Conservation (phyloP, 176 grass and related monocot species). For the Bothriochloa decipiens region DNA sequence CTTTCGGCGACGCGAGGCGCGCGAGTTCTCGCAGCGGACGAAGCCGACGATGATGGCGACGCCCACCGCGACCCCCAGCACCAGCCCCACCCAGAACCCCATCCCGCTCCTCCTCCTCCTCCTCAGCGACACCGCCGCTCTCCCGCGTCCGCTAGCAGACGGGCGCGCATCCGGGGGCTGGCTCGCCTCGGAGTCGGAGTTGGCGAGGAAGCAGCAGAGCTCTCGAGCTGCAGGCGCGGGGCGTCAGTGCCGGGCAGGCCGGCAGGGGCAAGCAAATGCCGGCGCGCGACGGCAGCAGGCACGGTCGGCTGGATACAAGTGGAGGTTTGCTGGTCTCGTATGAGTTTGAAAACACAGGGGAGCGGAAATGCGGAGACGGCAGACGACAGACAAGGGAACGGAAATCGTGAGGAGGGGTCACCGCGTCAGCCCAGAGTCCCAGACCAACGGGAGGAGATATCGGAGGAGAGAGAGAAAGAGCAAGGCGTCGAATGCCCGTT, state of each 20-base stretch:
- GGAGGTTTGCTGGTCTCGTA: conserved; percentile 3
- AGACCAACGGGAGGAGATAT: neutral
- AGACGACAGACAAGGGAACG: conserved; percentile 22
- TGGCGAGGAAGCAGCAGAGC: neutral
- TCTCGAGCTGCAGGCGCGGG: neutral
- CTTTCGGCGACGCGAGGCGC: conserved; percentile 48
- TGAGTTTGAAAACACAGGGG: conserved; percentile 14
- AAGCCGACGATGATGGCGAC: conserved; percentile 58
- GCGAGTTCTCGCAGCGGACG: conserved; percentile 59
- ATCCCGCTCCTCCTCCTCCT: conserved; percentile 6
- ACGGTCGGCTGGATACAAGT: conserved; percentile 18
- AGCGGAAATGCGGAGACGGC: conserved; percentile 6
- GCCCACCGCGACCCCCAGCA: conserved; percentile 52
- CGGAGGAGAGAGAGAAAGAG: neutral
- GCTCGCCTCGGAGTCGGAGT: neutral
- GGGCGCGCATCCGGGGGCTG: conserved; percentile 24
- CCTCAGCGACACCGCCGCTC: neutral
- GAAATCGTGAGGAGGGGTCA: conserved; percentile 42
- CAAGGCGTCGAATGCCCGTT: neutral
- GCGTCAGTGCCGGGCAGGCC: neutral
- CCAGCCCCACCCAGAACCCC: conserved; percentile 61
- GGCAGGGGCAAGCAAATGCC: neutral
- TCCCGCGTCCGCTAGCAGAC: neutral
- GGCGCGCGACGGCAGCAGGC: conserved; percentile 33
- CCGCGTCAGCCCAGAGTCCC: no score